Conservation (phyloP, 1,284 basidiomycete species). For the Melanopsichium pennsylvanicum region DNA sequence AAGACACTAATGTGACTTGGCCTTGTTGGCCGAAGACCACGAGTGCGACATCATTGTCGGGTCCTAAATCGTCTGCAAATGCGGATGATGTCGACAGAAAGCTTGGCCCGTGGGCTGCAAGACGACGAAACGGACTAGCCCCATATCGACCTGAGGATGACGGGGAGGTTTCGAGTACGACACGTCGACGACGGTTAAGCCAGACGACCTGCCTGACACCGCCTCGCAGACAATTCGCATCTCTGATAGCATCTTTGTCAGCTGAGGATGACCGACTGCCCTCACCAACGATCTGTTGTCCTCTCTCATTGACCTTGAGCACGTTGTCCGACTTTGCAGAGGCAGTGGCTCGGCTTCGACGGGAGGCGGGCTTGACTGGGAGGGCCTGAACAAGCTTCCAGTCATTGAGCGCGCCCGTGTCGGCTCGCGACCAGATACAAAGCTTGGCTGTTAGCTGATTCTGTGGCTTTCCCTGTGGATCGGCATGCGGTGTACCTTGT, state of each 20-base stretch:
- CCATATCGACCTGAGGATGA: constrained; percentile 19
- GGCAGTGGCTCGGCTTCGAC: neutral
- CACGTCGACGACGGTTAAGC: constrained; percentile 32
- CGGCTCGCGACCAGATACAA: constrained; percentile 44
- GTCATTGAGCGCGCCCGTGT: constrained; percentile 35
- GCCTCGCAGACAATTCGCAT: constrained; percentile 2
- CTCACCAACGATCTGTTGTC: constrained; percentile 16
- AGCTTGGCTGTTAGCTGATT: constrained; percentile 6
- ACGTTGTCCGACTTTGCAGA: constrained; percentile 20
- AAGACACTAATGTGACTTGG: constrained; percentile 29
- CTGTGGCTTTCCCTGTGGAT: neutral
- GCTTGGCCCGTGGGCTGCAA: constrained; percentile 22
- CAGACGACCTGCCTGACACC: constrained; percentile 22
- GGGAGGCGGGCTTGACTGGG: constrained; percentile 2
- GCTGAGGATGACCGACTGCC: constrained; percentile 9
- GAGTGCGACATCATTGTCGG: constrained; percentile 26
- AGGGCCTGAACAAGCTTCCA: constrained; percentile 31
- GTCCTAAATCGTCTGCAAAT: constrained; percentile 10
- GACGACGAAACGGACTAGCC: constrained; percentile 16
- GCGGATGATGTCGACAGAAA: constrained; percentile 1
- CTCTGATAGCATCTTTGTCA: neutral
- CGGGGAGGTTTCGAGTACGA: constrained; percentile 12
- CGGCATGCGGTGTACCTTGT: neutral
- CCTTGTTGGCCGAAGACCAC: constrained; percentile 36
- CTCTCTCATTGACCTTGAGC: constrained; percentile 37